Base-by-base conservation (phyloP, 1,139 yeast species). In the Protomyces arabidopsidicola region DNA sequence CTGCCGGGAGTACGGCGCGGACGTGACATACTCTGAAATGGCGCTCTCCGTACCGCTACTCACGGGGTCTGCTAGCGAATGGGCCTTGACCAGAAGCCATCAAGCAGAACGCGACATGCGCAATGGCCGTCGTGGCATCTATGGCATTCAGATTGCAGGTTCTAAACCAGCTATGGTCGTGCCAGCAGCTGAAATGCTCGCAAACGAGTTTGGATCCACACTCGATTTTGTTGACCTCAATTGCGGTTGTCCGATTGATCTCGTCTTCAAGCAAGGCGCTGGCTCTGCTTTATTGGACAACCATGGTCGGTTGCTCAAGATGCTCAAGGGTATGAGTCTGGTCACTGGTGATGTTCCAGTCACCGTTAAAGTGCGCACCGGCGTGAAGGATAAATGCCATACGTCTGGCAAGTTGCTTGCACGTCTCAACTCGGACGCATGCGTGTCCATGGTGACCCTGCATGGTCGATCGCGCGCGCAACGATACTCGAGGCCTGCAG, bases 381-480 rank as follows among this genome's bases (percentile, higher is more conserved):
- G 98, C 53, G 85, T 95, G 3, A 82, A 82, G 68, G 98, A 93
- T 72, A 83, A 81, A 67, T 88, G 89, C 69, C 93, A 95, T 64
- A 84, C 89, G n/a, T 98, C 98, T 10, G 84, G 83, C 65, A 79
- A 83, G 42, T 77, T 93, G 66, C 88, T 90, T 8, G 80, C 81
- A 53, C 81, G 96, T 69, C 75, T 93, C 14, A 80, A 91, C 64
- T 79, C 79, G 35, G 96, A 89, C 71, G 85, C 90, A 27, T 90
- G 88, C 69, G 88, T 88, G 10, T 95, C 95, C 6, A 96, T 97
- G 1, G 86, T 95, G 68, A 93, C 98, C 1, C 78, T 93, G 64
- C 99, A 93, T 73, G 99, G 98, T 38, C 84, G 99, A 72, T 88
- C 97, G 1, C 83, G 98, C 72, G 97, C 90, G 72, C 99, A 93